Conservation (phyloP, 495 filamentous ascomycete species). For the Penicillium robsamsonii region DNA sequence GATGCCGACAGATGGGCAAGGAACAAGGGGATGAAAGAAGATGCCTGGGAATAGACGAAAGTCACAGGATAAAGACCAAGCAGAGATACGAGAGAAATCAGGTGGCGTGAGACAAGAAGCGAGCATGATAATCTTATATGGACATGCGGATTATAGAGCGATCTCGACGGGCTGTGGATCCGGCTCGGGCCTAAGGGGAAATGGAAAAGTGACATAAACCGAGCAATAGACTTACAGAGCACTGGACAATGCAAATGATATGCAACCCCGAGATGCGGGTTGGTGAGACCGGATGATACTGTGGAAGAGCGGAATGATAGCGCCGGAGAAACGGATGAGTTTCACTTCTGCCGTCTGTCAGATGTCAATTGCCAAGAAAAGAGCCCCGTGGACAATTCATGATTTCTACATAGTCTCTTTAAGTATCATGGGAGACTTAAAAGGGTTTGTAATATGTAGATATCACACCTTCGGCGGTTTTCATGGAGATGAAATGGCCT, state of each 20-base stretch:
- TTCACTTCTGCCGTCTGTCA: constrained; percentile 19
- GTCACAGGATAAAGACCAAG: background rate
- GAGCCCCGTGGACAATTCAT: background rate
- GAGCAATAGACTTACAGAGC: constrained; percentile 20
- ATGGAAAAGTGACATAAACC: constrained; percentile 7
- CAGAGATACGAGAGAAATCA: background rate
- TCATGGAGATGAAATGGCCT: background rate
- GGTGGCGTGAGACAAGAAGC: background rate
- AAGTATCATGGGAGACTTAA: background rate
- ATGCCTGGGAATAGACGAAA: background rate
- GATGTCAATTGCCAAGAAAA: constrained; percentile 17
- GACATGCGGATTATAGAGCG: background rate
- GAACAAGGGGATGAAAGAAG: background rate
- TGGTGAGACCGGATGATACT: constrained; percentile 17
- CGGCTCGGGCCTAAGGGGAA: constrained; percentile 27
- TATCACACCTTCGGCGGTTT: background rate
- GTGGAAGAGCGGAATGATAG: constrained; percentile 19
- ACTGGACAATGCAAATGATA: constrained; percentile 14
- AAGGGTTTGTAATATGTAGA: background rate
- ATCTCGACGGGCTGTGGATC: constrained; percentile 6
- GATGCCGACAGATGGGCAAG: background rate
- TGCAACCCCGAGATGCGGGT: constrained; percentile 14
- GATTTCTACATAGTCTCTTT: background rate
- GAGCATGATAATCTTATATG: constrained; percentile 1
- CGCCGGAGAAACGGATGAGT: constrained; percentile 44